phyloP scores from a whole-genome alignment of 148 eudicot species.

The Rhododendron molle region DNA sequence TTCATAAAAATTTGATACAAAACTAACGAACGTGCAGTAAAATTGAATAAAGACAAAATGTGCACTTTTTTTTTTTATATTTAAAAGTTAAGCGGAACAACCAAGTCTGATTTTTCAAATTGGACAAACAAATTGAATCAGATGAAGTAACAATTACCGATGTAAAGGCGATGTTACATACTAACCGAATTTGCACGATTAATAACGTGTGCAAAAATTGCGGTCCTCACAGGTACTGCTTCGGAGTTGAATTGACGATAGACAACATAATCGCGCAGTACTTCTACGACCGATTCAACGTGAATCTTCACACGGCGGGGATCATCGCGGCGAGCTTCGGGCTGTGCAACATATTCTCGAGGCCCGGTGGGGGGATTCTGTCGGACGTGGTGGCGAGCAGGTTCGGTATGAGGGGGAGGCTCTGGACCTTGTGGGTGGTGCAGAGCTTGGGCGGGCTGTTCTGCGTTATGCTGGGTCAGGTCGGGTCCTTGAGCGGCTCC shows the following conservation, averaged over 20 bases:
- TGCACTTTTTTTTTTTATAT: too few species aligned
- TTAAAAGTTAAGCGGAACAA: too few species aligned
- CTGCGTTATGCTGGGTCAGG: constrained; percentile 51
- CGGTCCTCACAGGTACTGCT: constrained; percentile 57
- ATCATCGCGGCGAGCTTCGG: constrained; percentile 78
- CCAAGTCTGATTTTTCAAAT: too few species aligned
- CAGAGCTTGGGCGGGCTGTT: constrained; percentile 58
- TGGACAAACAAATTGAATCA: too few species aligned
- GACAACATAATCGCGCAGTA: constrained; percentile 86
- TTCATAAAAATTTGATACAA: too few species aligned
- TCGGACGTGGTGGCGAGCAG: constrained; percentile 53
- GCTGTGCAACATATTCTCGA: constrained; percentile 56
- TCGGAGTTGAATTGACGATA: constrained; percentile 75
- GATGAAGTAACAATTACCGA: not conserved
- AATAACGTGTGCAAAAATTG: not conserved
- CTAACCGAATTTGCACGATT: not conserved
- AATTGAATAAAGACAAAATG: too few species aligned
- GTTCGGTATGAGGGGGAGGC: constrained; percentile 80
- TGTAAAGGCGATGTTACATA: too few species aligned
- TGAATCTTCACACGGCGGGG: constrained; percentile 62
- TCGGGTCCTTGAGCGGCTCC: constrained; percentile 43
- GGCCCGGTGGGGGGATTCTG: constrained; percentile 67
- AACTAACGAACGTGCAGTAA: too few species aligned
- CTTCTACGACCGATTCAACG: constrained; percentile 57
- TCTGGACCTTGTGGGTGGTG: constrained; percentile 65